Evolutionary conservation across 2,329 filamentous ascomycete genomes (phyloP), one percentile per base, ranked within the genome.

Genomic region (Colletotrichum noveboracense): DNA sequence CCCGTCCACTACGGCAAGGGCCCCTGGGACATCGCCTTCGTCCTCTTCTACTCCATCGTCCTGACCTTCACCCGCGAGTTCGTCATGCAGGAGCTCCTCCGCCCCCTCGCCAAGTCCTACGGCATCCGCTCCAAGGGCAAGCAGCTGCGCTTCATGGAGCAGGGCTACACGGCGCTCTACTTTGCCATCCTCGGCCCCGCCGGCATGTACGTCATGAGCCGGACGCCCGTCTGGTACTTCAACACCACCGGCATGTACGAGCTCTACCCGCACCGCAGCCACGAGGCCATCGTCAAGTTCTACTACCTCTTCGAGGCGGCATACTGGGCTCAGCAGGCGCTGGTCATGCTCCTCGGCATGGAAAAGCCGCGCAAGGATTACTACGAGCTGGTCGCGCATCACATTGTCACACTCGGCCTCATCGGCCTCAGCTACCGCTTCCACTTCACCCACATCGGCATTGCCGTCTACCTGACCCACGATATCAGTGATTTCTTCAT

Each of bases 401-500:
- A 95, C 80, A 89, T 95, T 77, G 91, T 95, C 78, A 95, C 94
- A 0, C 82, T 95, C 56, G 85, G 89, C 5, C 86, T 95, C 77
- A 94, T 95, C 75, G 90, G 86, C 66, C 82, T 93, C 78, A 94
- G 92, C 83, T 95, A 95, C 82, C 88, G 92, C 30, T 95, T 95
- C 84, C 93, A 95, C 82, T 95, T 95, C 82, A 94, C 93, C 1
- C 93, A 94, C 82, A 94, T 95, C 84, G 94, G 94, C 8, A 84
- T 95, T 43, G 92, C 92, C 2, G 92, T 95, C 9, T 95, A 94
- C 81, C 91, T 95, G 68, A 95, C 93, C 2, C 93, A 94, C 81
- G 94, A 95, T 80, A 90, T 95, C 66, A 93, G 91, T 34, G 93
- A 95, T 81, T 94, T 95, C 84, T 95, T 95, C 87, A 87, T 95